Evolutionary conservation across 306 rosid genomes (phyloP), one percentile per base, ranked within the genome.

Genomic region (Potentilla sterilis): DNA sequence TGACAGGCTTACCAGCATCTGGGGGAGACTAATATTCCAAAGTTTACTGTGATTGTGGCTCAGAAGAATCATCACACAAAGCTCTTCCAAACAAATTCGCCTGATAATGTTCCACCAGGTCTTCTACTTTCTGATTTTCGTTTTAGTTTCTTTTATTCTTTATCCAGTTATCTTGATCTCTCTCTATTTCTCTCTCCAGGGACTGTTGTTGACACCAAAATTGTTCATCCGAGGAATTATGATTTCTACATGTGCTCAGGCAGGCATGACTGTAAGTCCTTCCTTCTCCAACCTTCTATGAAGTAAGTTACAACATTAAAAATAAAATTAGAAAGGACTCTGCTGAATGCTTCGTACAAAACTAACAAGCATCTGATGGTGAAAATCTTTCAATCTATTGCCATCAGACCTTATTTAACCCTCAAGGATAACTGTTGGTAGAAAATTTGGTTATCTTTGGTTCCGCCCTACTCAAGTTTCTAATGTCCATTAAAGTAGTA

Each of bases 51-150:
- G 52, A 85, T 92, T 78, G 88, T 95, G 72, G 96, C 89, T 21
- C 96, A 92, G 83, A 95, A 95, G 78, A 92, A 90, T 89, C 97
- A 92, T 73, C 97, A 90, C 75, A 88, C 88, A 2, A 92, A 80
- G 84, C 80, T 95, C 49, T 95, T 95, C 78, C 93, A 79, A 81
- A 77, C 86, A 73, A 80, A 80, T 66, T 73, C 86, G 67, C 79
- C 80, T 35, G 91, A 85, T 66, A 92, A 95, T 83, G 90, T 95
- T 83, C 97, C 98, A 74, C 89, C 98, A 71, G 98, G 97, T 95
- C 64, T 77, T 83, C 75, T 22, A 35, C 86, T 81, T 82, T 44
- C 40, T 49, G 47, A 40, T 49, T 49, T 44, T 22, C 24, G 24
- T 44, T 47, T 79, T 38, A 61, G 70, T n/a, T 49, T 3, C 51